Base-by-base conservation (phyloP, 1,284 basidiomycete genomes). In the Melampsora abietis-canadensis region DNA sequence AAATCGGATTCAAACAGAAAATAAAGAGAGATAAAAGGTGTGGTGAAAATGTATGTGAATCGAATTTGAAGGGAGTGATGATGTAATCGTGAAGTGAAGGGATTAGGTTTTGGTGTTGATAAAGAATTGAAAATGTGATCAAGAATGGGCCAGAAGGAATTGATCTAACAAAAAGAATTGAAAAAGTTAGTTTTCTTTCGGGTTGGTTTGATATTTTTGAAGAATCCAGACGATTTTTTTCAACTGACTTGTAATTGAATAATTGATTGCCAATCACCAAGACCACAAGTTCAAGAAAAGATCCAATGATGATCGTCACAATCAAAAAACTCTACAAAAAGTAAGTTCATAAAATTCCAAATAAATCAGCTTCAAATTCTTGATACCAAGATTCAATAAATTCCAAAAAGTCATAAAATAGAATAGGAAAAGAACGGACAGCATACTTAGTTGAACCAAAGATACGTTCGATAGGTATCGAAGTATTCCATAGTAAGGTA, bases 361-460 rank as follows among this genome's bases (percentile, higher is more conserved):
- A 40, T 10, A 8, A 1, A 40, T 40, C 10, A 40, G 37, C 10
- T 40, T 40, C 12, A n/a, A n/a, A n/a, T n/a, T n/a, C n/a, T n/a
- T n/a, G n/a, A n/a, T n/a, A n/a, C n/a, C n/a, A n/a, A n/a, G n/a
- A n/a, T n/a, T n/a, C n/a, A n/a, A n/a, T n/a, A n/a, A n/a, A n/a
- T n/a, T n/a, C n/a, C n/a, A n/a, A n/a, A n/a, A n/a, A n/a, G n/a
- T n/a, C n/a, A n/a, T n/a, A n/a, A n/a, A n/a, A n/a, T n/a, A n/a
- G n/a, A n/a, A n/a, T n/a, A n/a, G n/a, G 4, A 54, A 21, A 34
- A 24, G 24, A 30, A 72, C 68, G 68, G 61, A 72, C 68, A 72
- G 68, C 68, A 72, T 72, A 72, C 68, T 72, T 72, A n/a, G 65
- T 61, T 12, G 46, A 63, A 40, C 68, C 68, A 31, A 72, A 72